Conservation (phyloP, 768 basidiomycete genomes). For the Naganishia antarctica region DNA sequence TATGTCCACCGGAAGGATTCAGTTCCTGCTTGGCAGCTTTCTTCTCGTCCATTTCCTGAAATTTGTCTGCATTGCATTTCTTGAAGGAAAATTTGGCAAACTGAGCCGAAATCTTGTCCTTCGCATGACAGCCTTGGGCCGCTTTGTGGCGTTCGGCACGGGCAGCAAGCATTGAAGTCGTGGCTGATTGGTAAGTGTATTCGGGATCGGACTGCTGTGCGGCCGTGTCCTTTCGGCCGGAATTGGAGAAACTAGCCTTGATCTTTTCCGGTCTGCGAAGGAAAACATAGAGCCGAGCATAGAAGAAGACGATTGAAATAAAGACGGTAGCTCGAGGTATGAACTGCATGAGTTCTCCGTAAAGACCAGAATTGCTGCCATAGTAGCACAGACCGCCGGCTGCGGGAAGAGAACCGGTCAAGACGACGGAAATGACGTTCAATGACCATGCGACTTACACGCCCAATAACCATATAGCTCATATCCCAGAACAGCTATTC, state of each 20-base stretch:
- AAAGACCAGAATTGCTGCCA: conserved; percentile 42
- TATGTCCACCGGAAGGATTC: not conserved
- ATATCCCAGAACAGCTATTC: conserved; percentile 37
- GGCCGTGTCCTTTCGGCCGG: conserved; percentile 5
- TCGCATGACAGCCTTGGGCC: not conserved
- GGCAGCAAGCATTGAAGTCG: conserved; percentile 8
- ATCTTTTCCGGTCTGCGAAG: conserved; percentile 50
- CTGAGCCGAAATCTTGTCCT: conserved; percentile 4
- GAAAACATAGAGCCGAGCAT: conserved; percentile 48
- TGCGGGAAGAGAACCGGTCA: conserved; percentile 6
- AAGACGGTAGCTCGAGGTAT: conserved; percentile 47
- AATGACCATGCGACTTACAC: conserved; percentile 26
- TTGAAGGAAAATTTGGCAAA: conserved; percentile 25
- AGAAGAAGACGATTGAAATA: conserved; percentile 42
- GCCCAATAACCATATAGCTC: conserved; percentile 41
- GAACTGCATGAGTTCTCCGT: conserved; percentile 49
- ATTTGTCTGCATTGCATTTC: conserved; percentile 8
- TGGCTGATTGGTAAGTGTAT: conserved; percentile 18
- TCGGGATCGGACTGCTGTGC: conserved; percentile 10
- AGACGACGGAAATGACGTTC: not conserved
- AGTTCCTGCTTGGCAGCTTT: not conserved
- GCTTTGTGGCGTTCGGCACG: not conserved
- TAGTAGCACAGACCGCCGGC: conserved; percentile 47
- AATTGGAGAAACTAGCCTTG: conserved; percentile 37
- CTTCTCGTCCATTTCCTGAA: conserved; percentile 4